Evolutionary conservation across 2,329 filamentous ascomycete genomes (phyloP).

Genomic region (Penicillium vulpinum): DNA sequence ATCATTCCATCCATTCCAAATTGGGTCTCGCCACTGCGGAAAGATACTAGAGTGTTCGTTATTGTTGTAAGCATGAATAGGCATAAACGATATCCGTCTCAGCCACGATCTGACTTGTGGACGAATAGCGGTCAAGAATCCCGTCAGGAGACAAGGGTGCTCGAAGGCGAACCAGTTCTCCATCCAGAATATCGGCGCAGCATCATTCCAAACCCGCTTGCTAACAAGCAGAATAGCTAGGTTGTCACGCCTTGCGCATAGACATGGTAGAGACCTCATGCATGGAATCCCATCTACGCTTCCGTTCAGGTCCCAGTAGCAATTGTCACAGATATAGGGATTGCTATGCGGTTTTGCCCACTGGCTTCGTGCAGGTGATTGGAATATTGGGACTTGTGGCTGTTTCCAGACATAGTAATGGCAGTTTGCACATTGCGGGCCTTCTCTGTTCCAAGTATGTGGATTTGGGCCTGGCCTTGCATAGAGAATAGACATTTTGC

Average conservation of each 20-base stretch:
- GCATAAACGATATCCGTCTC: conserved; percentile 12
- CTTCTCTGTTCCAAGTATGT: not conserved
- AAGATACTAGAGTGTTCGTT: not conserved
- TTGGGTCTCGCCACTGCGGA: not conserved
- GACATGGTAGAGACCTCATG: conserved; percentile 9
- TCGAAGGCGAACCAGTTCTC: conserved; percentile 20
- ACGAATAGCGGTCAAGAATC: conserved; percentile 10
- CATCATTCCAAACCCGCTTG: conserved; percentile 9
- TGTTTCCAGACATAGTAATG: not conserved
- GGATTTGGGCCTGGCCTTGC: conserved; percentile 2
- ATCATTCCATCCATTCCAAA: conserved; percentile 7
- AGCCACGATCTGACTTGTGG: conserved; percentile 23
- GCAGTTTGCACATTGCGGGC: conserved; percentile 3
- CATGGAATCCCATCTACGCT: not conserved
- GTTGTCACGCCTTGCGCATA: conserved; percentile 10
- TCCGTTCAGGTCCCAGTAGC: conserved; percentile 11
- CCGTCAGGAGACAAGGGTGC: conserved; percentile 4
- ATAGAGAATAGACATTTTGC: not conserved
- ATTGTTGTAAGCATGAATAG: not conserved
- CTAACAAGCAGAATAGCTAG: conserved; percentile 8
- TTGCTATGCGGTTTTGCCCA: conserved; percentile 11
- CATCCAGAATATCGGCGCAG: conserved; percentile 14
- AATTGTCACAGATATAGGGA: conserved; percentile 16
- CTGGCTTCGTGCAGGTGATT: conserved; percentile 16
- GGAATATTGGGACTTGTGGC: not conserved